Conservation (phyloP, 352 stramenopile genomes). For the Phytophthora meadii region DNA sequence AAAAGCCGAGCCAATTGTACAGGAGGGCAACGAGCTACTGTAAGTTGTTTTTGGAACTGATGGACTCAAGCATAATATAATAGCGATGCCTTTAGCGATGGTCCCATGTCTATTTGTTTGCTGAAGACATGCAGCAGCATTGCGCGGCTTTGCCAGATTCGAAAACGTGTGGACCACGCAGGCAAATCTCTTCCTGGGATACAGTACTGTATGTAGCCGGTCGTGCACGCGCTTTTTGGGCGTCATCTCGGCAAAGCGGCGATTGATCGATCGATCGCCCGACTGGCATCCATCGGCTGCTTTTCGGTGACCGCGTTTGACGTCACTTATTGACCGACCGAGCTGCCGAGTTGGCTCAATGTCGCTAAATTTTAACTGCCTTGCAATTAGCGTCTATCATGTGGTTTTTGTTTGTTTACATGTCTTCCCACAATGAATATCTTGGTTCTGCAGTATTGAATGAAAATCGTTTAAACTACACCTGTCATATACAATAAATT, state of each 20-base stretch:
- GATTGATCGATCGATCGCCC: no score
- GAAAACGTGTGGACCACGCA: conserved; percentile 20
- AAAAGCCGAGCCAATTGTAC: no score
- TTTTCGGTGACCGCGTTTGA: background rate
- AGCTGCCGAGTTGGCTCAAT: no score
- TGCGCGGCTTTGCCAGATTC: conserved; percentile 20
- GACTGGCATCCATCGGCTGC: background rate
- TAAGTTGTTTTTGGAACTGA: no score
- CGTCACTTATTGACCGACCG: background rate
- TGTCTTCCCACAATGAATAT: background rate
- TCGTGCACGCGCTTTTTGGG: conserved; percentile 7
- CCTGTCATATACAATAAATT: no score
- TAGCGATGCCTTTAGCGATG: background rate
- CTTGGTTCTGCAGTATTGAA: background rate
- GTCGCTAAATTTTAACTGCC: no score
- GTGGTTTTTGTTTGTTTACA: no score
- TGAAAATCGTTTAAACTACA: no score
- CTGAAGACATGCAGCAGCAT: conserved; percentile 11
- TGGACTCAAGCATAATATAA: no score
- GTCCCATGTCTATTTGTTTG: conserved; percentile 22
- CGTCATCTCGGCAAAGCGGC: background rate
- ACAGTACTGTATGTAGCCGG: background rate
- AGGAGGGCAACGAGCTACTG: no score
- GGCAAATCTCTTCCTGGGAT: conserved; percentile 18
- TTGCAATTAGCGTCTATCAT: no score